A percentile compares a stretch with the other conserved stretches of the same genome.
These are phyloP conservation scores for Dothistroma septosporum DNA, from an alignment of 2,329 filamentous ascomycete genomes.

Conservation along the genomic window DNA sequence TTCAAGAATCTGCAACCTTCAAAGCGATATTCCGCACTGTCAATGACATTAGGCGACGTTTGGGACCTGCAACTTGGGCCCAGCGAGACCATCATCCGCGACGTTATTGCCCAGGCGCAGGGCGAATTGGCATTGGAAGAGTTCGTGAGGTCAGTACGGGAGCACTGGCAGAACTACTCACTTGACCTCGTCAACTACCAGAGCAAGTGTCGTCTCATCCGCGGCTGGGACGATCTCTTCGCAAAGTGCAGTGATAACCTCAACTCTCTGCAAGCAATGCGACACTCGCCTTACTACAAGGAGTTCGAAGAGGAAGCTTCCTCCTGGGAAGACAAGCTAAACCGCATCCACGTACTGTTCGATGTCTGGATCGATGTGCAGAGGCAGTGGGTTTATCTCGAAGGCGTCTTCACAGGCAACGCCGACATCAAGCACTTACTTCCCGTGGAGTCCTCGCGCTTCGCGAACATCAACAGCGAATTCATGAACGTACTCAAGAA, in stretches of 20 bases:
- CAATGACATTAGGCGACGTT: conserved; percentile 95
- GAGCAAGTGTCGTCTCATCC: conserved; percentile 94
- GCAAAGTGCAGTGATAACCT: conserved; percentile 97
- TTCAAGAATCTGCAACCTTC: conserved; percentile 92
- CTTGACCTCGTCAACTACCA: conserved; percentile 96
- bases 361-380: conserved; percentile 99
- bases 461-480: conserved; percentile 98
- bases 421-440: conserved; percentile 97
- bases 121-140: conserved; percentile 98
- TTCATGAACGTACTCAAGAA: conserved; percentile 99
- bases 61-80: conserved; percentile 93
- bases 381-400: conserved; percentile 98
- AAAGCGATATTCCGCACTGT: conserved; percentile 88
- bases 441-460: conserved; percentile 91
- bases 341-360: conserved; percentile 93
- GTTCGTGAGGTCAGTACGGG: conserved; percentile 91
- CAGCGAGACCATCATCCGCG: conserved; percentile 81
- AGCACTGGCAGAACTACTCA: conserved; percentile 93
- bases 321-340: conserved; percentile 96
- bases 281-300: conserved; percentile 98
- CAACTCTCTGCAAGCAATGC: conserved; percentile 97
- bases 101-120: conserved; percentile 92
- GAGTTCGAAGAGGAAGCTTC: conserved; percentile 98
- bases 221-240: conserved; percentile 96
- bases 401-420: conserved; percentile 97